Evolutionary conservation across 163 green algal genomes (phyloP), one percentile per base, ranked within the genome.

Genomic region (Chlorella variabilis): DNA sequence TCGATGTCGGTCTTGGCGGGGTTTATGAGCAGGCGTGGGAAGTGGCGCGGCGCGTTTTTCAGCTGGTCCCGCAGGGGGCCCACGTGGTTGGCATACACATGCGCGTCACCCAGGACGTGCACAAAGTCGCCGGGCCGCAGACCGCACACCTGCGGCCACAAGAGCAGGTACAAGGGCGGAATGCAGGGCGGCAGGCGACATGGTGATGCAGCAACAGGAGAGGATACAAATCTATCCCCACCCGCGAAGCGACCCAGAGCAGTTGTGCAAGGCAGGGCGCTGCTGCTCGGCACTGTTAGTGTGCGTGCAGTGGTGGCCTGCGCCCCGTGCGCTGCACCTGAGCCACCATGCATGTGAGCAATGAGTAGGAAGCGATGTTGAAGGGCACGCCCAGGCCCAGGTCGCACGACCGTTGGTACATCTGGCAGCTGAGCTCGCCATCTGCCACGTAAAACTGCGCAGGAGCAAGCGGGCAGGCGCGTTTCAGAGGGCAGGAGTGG

Each of bases 361-460:
- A 90, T 1, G 96, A 90, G 88, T 99, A 99, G 29, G 86, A 95
- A 34, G 97, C 97, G 80, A 99, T 99, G 94, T 99, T 99, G 95
- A 99, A 99, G 39, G 97, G 97, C 82, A 99, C 97, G 11, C 97
- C 97, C 39, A 99, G 92, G 34, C 96, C 97, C 48, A 99, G 91
- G 87, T 99, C 97, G 75, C 92, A 97, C 17, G 91, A 97, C 29
- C 97, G 93, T 91, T 99, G 97, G 89, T 99, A 99, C 95, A 99
- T 98, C 86, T 98, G 93, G 87, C 97, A 99, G 21, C 88, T 96
- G 65, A 99, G 90, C 92, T 99, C 97, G n/a, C 97, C 96, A 70
- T 98, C 85, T 0, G 94, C 93, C 71, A 99, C 97, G 89, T 98
- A 99, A 70, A 99, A 99, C 94, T 99, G 92, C 84, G 58, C 18